A percentile compares a stretch with the other conserved stretches of the same genome.
Evolutionary conservation across 2,329 filamentous ascomycete genomes (phyloP).

Genomic region (Westerdykella sp.): DNA sequence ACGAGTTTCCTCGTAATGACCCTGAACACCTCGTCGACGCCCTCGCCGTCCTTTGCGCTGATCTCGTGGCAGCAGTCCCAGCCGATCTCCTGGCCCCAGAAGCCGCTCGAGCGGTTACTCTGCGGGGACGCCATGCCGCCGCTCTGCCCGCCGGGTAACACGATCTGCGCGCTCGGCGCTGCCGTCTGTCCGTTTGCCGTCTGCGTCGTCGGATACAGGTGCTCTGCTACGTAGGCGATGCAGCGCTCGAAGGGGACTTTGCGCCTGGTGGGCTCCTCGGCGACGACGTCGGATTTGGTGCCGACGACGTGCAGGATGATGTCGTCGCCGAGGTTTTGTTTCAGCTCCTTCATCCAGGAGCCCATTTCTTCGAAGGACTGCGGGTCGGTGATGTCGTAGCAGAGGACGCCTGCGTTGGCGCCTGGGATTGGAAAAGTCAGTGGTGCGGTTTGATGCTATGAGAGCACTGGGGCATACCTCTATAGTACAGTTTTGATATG

Average conservation of each 20-base stretch:
- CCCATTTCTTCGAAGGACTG: slow-evolving; percentile 88
- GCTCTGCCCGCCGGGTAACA: slow-evolving; percentile 16
- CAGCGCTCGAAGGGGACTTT: slow-evolving; percentile 92
- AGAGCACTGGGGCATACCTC: slow-evolving; percentile 36
- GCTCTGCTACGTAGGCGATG: slow-evolving; percentile 91
- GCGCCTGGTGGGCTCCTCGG: slow-evolving; percentile 68
- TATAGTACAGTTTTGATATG: slow-evolving; percentile 93
- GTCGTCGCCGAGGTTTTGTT: slow-evolving; percentile 67
- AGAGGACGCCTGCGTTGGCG: slow-evolving; percentile 87
- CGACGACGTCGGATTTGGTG: slow-evolving; percentile 71
- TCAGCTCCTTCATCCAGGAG: slow-evolving; percentile 79
- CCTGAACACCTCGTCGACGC: slow-evolving; percentile 92
- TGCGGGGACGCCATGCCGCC: slow-evolving; percentile 42
- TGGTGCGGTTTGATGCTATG: no score
- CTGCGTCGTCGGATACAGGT: slow-evolving; percentile 66
- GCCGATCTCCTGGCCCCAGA: slow-evolving; percentile 87
- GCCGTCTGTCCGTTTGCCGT: slow-evolving; percentile 14
- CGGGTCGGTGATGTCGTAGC: slow-evolving; percentile 88
- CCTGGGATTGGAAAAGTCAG: slow-evolving; percentile 41
- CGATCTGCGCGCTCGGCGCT: slow-evolving; percentile 9
- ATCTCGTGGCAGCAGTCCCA: slow-evolving; percentile 99
- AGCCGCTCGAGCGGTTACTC: slow-evolving; percentile 58
- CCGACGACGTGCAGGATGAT: slow-evolving; percentile 92
- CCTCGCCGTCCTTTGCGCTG: slow-evolving; percentile 86
- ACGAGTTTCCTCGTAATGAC: slow-evolving; percentile 79